phyloP scores from a whole-genome alignment of 305 asterid species.

The Euphrasia arctica region DNA sequence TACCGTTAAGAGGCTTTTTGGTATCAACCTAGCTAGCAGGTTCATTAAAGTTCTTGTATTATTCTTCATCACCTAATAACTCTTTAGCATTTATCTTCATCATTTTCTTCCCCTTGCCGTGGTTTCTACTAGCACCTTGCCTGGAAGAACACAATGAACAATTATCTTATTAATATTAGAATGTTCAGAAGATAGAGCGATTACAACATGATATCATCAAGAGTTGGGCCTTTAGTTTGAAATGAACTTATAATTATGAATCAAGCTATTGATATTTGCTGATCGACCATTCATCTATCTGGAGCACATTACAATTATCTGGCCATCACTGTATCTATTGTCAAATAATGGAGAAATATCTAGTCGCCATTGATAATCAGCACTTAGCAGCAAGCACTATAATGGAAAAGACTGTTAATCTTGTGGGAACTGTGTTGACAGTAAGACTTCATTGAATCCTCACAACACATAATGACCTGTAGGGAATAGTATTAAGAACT shows the following conservation, averaged over 20 bases:
- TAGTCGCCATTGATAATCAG: neutral
- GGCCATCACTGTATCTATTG: constrained; percentile 2
- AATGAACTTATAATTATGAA: constrained; percentile 5
- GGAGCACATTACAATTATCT: neutral
- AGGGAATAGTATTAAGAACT: constrained; percentile 2
- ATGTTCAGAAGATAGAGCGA: neutral
- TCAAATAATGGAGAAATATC: neutral
- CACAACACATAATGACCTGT: no score
- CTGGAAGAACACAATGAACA: neutral
- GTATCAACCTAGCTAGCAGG: constrained; percentile 93
- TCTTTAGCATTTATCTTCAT: constrained; percentile 5
- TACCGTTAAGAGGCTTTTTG: constrained; percentile 75
- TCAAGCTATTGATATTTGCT: neutral
- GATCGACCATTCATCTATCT: neutral
- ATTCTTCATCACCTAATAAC: constrained; percentile 4
- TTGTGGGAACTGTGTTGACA: no score
- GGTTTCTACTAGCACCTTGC: neutral
- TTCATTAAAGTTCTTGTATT: constrained; percentile 28
- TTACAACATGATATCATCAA: neutral
- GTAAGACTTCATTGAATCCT: no score
- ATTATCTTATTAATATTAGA: no score
- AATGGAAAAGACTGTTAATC: no score
- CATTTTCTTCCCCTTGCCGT: neutral
- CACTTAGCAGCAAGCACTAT: no score
- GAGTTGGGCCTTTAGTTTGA: constrained; percentile 2